Evolutionary conservation across 352 stramenopile genomes (phyloP), one percentile per base, ranked within the genome.

Genomic region (Phytopythium aichiense): DNA sequence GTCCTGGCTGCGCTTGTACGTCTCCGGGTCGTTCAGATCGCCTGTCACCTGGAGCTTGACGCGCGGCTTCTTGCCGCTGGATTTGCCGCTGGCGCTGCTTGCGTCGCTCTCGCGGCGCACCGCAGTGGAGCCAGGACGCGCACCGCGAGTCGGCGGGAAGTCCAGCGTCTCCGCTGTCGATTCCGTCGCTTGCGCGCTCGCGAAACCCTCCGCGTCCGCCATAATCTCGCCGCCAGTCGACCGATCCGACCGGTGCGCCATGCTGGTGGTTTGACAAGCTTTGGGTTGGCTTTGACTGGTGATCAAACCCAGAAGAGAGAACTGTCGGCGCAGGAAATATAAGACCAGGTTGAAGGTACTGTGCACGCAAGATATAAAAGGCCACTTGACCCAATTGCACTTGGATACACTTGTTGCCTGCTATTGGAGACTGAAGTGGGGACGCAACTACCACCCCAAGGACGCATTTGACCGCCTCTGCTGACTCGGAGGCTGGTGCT

Each of bases 1-100:
- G 63, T 91, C 72, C 2, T 87, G 79, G 64, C 83, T 93, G 66
- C 87, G 84, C 73, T 95, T 95, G 79, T 94, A 95, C 35, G 85
- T 94, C 51, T 74, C 80, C 7, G 87, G 87, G 71, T 95, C 84
- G 64, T 93, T 93, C 58, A 87, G 74, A 28, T 84, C 71, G 6
- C 77, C 53, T 37, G 53, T 45, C 18, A 57, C 31, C 33, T 57
- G 31, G 20, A 57, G 42, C 52, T 57, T 57, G 31, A 11, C 20
- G 20, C 37, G 28, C 8, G 22, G 20, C 33, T 57, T 37, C 30
- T 52, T 52, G 46, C 4, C 23, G n/a, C 11, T 13, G 46, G 4
- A 11, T 4, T 15, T 53, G 15, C 28, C 7, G 48, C 48, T 22
- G 18, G 42, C 42, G 16, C 23, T 22, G 48, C 48, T 54, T 16